Evolutionary conservation across 441 rosid genomes (phyloP).

Genomic region (Breynia disticha): DNA sequence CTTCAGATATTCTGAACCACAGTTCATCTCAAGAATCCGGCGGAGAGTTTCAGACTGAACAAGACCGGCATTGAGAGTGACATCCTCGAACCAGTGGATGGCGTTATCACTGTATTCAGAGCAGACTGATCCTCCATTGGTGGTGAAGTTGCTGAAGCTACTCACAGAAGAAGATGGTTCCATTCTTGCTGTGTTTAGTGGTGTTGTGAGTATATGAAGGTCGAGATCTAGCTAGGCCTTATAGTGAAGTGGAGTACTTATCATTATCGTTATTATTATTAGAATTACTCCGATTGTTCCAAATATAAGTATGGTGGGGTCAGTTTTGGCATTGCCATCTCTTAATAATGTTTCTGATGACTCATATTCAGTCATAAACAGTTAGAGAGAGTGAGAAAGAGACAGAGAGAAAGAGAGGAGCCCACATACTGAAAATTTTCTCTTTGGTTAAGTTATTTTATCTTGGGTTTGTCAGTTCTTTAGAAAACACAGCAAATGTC

Average conservation of each 20-base stretch:
- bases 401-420: neutral
- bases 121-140: slow-evolving; percentile 10
- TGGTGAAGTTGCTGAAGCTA: neutral
- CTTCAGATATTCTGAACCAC: slow-evolving; percentile 50
- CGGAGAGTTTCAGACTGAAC: slow-evolving; percentile 63
- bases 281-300: too few relatives aligned
- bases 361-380: neutral
- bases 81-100: slow-evolving; percentile 54
- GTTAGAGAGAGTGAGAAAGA: neutral
- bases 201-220: neutral
- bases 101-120: slow-evolving; percentile 18
- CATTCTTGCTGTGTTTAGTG: slow-evolving; percentile 19
- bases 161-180: slow-evolving; percentile 16
- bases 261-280: too few relatives aligned
- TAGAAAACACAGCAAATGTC: neutral
- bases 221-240: too few relatives aligned
- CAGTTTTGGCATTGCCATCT: neutral
- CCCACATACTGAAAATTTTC: neutral
- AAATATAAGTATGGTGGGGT: too few relatives aligned
- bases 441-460: neutral
- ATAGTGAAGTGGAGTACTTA: too few relatives aligned
- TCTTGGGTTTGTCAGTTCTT: neutral
- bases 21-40: slow-evolving; percentile 51
- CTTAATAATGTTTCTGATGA: neutral
- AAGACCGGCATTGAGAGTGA: slow-evolving; percentile 36